Conservation (phyloP, 2,329 filamentous ascomycete genomes). For the Calonectria pseudoreteaudii region DNA sequence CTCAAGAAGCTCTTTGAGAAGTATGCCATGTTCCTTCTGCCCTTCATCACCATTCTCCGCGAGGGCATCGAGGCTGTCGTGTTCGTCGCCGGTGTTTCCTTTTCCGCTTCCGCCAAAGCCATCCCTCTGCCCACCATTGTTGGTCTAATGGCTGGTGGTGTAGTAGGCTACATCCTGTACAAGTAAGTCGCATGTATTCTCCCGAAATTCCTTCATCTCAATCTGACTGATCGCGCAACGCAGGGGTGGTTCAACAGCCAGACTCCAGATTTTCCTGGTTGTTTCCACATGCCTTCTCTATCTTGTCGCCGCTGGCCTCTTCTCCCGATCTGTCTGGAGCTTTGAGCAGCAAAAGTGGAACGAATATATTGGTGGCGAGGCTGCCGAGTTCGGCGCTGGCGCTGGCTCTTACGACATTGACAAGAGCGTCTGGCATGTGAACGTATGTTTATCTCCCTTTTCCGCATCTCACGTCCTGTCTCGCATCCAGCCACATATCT, state of each 20-base stretch:
- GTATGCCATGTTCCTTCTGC: slow-evolving; percentile 87
- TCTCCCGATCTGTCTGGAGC: slow-evolving; percentile 81
- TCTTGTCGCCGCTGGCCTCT: slow-evolving; percentile 84
- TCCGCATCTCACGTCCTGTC: background rate
- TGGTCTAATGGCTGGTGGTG: slow-evolving; percentile 74
- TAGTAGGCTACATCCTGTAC: slow-evolving; percentile 82
- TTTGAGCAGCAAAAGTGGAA: slow-evolving; percentile 80
- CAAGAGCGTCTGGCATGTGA: slow-evolving; percentile 85
- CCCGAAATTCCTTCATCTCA: background rate
- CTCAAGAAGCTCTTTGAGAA: slow-evolving; percentile 77
- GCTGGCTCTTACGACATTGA: slow-evolving; percentile 84
- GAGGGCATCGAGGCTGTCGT: slow-evolving; percentile 90
- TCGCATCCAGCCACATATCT: background rate
- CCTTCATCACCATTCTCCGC: slow-evolving; percentile 87
- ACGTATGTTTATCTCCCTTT: slow-evolving; percentile 66
- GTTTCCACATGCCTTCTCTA: slow-evolving; percentile 86
- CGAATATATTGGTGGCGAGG: slow-evolving; percentile 69
- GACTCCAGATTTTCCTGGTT: slow-evolving; percentile 80
- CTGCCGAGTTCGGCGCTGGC: slow-evolving; percentile 64
- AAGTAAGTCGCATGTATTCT: slow-evolving; percentile 64
- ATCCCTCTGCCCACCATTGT: slow-evolving; percentile 83
- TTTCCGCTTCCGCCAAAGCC: slow-evolving; percentile 78
- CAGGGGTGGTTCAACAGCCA: slow-evolving; percentile 57
- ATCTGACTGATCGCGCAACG: background rate
- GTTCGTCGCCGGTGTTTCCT: slow-evolving; percentile 86